Base-by-base conservation (phyloP, 1,284 basidiomycete genomes). In the Tylopilus sp. region DNA sequence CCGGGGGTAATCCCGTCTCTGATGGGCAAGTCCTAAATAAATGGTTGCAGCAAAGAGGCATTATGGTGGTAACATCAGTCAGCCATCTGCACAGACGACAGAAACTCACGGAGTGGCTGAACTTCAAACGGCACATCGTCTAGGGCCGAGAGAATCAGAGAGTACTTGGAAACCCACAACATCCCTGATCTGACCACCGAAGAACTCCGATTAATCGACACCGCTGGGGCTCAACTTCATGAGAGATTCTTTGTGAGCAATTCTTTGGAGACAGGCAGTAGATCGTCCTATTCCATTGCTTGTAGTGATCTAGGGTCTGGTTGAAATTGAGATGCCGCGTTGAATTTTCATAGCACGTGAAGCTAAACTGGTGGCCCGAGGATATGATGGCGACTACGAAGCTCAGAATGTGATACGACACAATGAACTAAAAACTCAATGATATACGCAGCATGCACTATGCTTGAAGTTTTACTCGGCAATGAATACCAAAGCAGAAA, bases 91-190 rank as follows among this genome's bases (percentile, higher is more conserved):
- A 10, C 33, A 6, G 33, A 34, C 8, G 33, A 11, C 10, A 16
- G 31, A 18, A 6, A 30, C 21, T 36, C 23, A 29, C 49, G n/a
- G 13, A 31, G 47, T 18, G 29, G 39, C 7, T 29, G 15, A 16
- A 51, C 49, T 28, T 41, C 25, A 35, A 38, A 9, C 44, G 85
- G 82, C 41, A 85, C 33, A 6, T 80, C 80, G n/a, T 76, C 76
- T 4, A 89, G 89, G 64, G 70, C 69, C 19, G 73, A 73, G 30
- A 76, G 86, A 25, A 74, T 89, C 55, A 70, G 74, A 58, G 84
- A 88, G 62, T 82, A 84, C 59, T 61, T 86, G 21, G 73, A 74
- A 19, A 70, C 77, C 8, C 66, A 70, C 30, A 64, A 71, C 30
- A 59, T 84, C 4, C 77, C 79, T 7, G 77, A 80, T 43, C 65